Evolutionary conservation across 352 stramenopile genomes (phyloP).

Genomic region (Pythium aristosporum): DNA sequence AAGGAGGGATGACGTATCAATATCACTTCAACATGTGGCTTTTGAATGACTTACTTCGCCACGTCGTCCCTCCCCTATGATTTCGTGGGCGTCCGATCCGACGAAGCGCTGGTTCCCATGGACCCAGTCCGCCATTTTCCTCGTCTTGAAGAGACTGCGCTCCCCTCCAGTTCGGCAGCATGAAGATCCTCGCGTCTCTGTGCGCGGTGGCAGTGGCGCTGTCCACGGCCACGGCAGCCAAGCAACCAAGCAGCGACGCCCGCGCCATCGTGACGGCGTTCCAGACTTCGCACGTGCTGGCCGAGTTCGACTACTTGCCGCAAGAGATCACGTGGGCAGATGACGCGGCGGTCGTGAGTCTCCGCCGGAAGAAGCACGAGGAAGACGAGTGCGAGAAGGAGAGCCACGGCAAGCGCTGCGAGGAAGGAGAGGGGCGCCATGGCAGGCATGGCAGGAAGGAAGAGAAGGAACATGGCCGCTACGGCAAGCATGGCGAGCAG

Average conservation of each 20-base stretch:
- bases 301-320: conserved; percentile 18
- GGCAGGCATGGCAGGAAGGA: background rate
- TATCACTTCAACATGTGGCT: background rate
- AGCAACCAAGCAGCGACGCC: background rate
- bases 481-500: background rate
- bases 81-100: background rate
- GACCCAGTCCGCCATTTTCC: background rate
- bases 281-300: conserved; percentile 13
- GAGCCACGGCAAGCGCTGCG: conserved; percentile 22
- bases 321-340: conserved; percentile 16
- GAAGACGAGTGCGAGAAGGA: background rate
- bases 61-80: background rate
- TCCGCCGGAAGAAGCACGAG: conserved; percentile 10
- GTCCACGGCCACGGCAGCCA: background rate
- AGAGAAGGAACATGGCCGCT: background rate
- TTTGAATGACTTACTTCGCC: background rate
- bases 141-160: background rate
- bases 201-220: conserved; percentile 13
- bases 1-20: conserved; percentile 10
- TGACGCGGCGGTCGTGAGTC: conserved; percentile 3
- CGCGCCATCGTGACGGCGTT: conserved; percentile 7
- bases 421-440: background rate
- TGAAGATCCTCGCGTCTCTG: conserved; percentile 16
- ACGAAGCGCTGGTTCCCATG: background rate
- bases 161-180: background rate